Base-by-base conservation (phyloP, 306 rosid species). In the Prinsepia uniflora region DNA sequence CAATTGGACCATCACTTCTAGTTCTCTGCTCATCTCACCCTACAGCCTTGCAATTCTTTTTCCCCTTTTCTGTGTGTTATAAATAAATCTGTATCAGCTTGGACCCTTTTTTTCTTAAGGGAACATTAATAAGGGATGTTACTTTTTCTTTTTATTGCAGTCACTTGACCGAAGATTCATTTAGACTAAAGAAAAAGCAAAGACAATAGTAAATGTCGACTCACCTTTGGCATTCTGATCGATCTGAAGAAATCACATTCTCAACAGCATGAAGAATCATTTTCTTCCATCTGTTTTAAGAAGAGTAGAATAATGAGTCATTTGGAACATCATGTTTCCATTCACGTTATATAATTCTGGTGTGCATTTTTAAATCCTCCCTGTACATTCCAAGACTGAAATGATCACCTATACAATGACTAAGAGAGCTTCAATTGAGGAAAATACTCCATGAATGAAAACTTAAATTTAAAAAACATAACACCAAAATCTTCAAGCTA, bases 221-320 rank as follows among this genome's bases (percentile, higher is more conserved):
- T 75, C 67, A 83, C 89, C 96, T 85, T 3, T 30, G 36, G 73
- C 62, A 39, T 63, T 13, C 70, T 7, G 15, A 54, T 83, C 81
- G 15, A 54, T 83, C 80, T 71, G 86, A 77, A 34, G 40, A 47
- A 18, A 1, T 0, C 7, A 91, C 67, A 24, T 73, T 67, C 0
- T 56, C 50, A 3, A 84, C 60, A 3, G 94, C 88, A 82, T 85
- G 56, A 65, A 90, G 17, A 47, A 80, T 70, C 87, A 90, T 92
- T 81, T 90, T 92, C 83, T 85, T 92, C 45, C 45, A 88, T 84
- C 98, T 92, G 85, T 76, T 77, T 53, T 68, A 74, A 63, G 63
- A 43, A 24, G 8, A 69, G 70, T 67, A 67, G 54, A 15, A 64
- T 39, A 63, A 69, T 59, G 62, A 74, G 39, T 24, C 22, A 14